Percentiles rank a stretch among this genome's conserved stretches.
Conservation (phyloP, 1,284 basidiomycete species). For the Apiotrichum domesticum region DNA sequence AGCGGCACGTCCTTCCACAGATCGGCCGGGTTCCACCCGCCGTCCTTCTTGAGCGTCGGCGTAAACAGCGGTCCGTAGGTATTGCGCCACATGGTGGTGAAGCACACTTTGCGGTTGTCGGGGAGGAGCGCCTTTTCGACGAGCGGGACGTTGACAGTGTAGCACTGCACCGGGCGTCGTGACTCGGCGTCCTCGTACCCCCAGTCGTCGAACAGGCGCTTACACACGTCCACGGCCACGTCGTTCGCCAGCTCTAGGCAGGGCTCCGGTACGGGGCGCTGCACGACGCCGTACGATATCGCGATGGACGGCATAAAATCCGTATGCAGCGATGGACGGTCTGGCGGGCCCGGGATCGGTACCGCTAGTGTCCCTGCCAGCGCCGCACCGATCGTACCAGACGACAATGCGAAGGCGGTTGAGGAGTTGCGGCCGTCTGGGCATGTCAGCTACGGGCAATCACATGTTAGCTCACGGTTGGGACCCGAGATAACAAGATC, state of each 20-base stretch:
- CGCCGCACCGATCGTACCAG: constrained; percentile 84
- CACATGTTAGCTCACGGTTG: constrained; percentile 34
- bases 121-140: constrained; percentile 31
- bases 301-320: constrained; percentile 59
- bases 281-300: constrained; percentile 75
- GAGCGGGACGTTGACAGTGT: constrained; percentile 45
- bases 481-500: constrained; percentile 61
- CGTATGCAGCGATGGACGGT: constrained; percentile 21
- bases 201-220: constrained; percentile 73
- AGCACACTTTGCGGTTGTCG: constrained; percentile 34
- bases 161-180: constrained; percentile 30
- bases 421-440: constrained; percentile 70
- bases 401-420: constrained; percentile 74
- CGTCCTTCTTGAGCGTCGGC: constrained; percentile 19
- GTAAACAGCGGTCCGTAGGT: constrained; percentile 45
- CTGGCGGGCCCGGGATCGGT: constrained; percentile 68
- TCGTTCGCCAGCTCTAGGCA: constrained; percentile 64
- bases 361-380: constrained; percentile 78
- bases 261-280: constrained; percentile 59
- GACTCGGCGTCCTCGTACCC: constrained; percentile 53
- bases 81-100: constrained; percentile 46
- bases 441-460: background rate
- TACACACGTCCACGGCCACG: constrained; percentile 62
- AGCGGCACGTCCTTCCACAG: background rate
- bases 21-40: constrained; percentile 6